phyloP scores from a whole-genome alignment of 1,284 basidiomycete species.

The Marasmius sp. region DNA sequence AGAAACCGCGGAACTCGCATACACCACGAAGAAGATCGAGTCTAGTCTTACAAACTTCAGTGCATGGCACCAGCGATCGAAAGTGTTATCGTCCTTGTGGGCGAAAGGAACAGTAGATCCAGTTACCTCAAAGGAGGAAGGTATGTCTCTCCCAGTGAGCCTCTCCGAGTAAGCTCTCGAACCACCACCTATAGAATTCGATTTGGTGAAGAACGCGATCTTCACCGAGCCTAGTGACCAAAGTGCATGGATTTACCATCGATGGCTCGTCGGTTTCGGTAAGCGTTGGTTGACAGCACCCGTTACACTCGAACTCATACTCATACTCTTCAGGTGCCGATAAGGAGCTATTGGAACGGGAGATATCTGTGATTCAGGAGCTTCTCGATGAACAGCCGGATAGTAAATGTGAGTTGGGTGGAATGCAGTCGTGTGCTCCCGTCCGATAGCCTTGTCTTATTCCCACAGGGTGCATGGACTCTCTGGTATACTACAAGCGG shows the following conservation, averaged over 20 bases:
- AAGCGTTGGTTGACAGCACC: conserved; percentile 16
- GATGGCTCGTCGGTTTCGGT: conserved; percentile 89
- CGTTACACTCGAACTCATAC: conserved; percentile 4
- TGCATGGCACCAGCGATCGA: conserved; percentile 97
- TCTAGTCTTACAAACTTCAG: conserved; percentile 97
- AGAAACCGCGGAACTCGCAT: conserved; percentile 66
- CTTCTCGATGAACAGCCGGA: conserved; percentile 90
- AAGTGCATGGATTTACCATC: conserved; percentile 97
- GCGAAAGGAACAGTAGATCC: conserved; percentile 50
- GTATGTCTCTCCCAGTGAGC: conserved; percentile 36
- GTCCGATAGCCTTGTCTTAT: conserved; percentile 5
- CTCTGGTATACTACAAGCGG: conserved; percentile 80
- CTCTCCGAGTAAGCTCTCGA: conserved; percentile 3
- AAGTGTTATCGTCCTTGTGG: conserved; percentile 77
- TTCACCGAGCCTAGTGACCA: conserved; percentile 97
- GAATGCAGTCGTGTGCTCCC: not conserved
- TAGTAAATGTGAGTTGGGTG: conserved; percentile 76
- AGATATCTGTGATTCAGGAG: conserved; percentile 82
- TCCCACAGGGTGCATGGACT: conserved; percentile 86
- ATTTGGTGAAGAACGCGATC: conserved; percentile 90
- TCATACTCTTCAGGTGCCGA: conserved; percentile 47
- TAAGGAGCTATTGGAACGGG: conserved; percentile 62
- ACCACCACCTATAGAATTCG: conserved; percentile 66
- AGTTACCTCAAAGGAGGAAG: conserved; percentile 59
- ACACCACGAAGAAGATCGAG: conserved; percentile 90